These are phyloP conservation scores for Gilbertella persicaria DNA, from an alignment of 371 early-diverging fungal species.

Conservation along the genomic window DNA sequence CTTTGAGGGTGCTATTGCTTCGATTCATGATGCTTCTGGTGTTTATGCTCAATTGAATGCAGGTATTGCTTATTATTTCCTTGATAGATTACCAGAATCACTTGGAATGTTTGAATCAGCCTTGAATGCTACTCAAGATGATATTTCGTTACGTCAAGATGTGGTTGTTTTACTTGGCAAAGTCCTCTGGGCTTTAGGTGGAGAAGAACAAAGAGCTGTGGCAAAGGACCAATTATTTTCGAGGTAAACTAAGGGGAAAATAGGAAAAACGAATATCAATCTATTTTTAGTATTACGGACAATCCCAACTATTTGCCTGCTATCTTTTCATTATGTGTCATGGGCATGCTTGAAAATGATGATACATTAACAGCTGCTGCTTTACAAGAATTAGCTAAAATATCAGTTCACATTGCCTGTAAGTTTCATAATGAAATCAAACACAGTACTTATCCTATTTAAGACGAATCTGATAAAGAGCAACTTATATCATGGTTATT, in stretches of 20 bases:
- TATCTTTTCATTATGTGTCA: constrained; percentile 74
- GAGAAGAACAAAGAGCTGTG: constrained; percentile 72
- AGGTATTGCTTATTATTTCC: constrained; percentile 80
- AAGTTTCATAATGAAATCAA: constrained; percentile 11
- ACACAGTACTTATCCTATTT: neutral
- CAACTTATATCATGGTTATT: constrained; percentile 40
- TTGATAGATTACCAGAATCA: constrained; percentile 64
- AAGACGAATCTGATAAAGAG: constrained; percentile 40
- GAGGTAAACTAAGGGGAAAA: constrained; percentile 44
- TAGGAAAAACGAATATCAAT: constrained; percentile 24
- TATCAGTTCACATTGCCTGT: constrained; percentile 53
- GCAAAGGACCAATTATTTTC: constrained; percentile 82
- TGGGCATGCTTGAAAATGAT: constrained; percentile 79
- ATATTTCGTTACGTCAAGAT: constrained; percentile 55
- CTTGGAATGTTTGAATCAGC: constrained; percentile 75
- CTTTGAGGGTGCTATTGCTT: constrained; percentile 50
- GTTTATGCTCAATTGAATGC: constrained; percentile 65
- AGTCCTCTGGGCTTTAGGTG: constrained; percentile 87
- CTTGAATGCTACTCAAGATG: constrained; percentile 53
- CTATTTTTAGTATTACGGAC: constrained; percentile 49
- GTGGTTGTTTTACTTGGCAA: constrained; percentile 77
- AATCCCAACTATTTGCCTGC: constrained; percentile 64
- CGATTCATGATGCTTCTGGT: constrained; percentile 42
- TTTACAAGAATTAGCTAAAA: constrained; percentile 70
- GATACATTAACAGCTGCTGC: constrained; percentile 74